Evolutionary conservation across 257 asterid species (phyloP).

Genomic region (Schizonepeta tenuifolia): DNA sequence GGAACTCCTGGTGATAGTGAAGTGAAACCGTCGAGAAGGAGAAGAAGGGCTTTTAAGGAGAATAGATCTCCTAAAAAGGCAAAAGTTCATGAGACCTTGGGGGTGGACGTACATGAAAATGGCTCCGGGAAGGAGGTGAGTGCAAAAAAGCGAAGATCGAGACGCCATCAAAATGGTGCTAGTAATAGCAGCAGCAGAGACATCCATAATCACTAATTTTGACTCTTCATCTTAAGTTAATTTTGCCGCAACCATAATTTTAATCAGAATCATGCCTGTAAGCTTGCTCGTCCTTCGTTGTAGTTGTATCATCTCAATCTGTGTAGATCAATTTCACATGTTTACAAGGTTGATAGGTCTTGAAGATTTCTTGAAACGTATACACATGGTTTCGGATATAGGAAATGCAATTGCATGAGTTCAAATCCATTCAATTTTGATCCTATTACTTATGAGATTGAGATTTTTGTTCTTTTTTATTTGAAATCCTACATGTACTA

Average conservation of each 20-base stretch:
- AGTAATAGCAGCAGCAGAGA: slow-evolving; percentile 23
- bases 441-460: background rate
- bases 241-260: background rate
- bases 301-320: slow-evolving; percentile 1
- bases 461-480: background rate
- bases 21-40: slow-evolving; percentile 54
- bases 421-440: background rate
- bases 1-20: slow-evolving; percentile 30
- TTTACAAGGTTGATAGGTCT: slow-evolving; percentile 6
- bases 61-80: slow-evolving; percentile 46
- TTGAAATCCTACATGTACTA: too few species aligned
- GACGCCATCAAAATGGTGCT: slow-evolving; percentile 37
- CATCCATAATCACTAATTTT: background rate
- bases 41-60: slow-evolving; percentile 54
- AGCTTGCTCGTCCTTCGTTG: background rate
- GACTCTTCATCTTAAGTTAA: background rate
- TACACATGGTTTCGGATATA: background rate
- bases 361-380: background rate
- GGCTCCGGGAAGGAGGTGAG: slow-evolving; percentile 45
- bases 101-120: slow-evolving; percentile 28
- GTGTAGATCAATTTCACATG: background rate
- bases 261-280: background rate
- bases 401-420: background rate
- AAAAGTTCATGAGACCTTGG: slow-evolving; percentile 27
- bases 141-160: slow-evolving; percentile 49